Evolutionary conservation across 2,329 filamentous ascomycete species (phyloP), one percentile per base, ranked within the genome.

Genomic region (Remersonia thermophila): DNA sequence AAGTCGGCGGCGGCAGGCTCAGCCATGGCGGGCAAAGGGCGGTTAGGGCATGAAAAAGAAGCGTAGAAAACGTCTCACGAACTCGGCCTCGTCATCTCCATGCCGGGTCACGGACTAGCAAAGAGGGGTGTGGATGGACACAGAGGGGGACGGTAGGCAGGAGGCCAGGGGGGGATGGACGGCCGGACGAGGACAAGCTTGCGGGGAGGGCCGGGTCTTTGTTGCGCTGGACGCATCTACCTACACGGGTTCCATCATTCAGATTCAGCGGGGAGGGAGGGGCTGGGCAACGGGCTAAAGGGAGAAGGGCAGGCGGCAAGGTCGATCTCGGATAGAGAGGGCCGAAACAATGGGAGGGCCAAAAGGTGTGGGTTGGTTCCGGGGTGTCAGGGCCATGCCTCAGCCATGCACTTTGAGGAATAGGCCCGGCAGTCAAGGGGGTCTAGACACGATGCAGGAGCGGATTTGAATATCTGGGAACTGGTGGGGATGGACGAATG

Each of bases 1-100:
- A 54, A 44, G 43, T 55, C 49, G 39, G 51, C 36, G 35, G 38
- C 28, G n/a, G 47, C 20, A 6, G 20, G 26, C 13, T 26, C 35
- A 41, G 42, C 41, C 47, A 49, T 52, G 35, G 41, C 39, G 35
- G 13, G 12, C 42, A 36, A 31, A 34, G 33, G 37, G 29, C 6
- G 34, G 35, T 41, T 40, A 47, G 36, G 36, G n/a, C 39, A 25
- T 40, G 7, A 33, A 36, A 30, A 16, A 6, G 20, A 9, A 23
- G 20, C 5, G 5, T 23, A 6, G 20, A 23, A n/a, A n/a, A n/a
- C n/a, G n/a, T 23, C 20, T 9, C 5, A 9, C 20, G 5, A 23
- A 9, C 35, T 35, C 32, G 32, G 35, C 26, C 34, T 29, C 15
- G 11, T 25, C 30, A 9, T 42, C 45, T 42, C 44, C 20, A 28